These are phyloP conservation scores for Sporothrix pallida DNA, from an alignment of 2,329 filamentous ascomycete species.

Conservation along the genomic window DNA sequence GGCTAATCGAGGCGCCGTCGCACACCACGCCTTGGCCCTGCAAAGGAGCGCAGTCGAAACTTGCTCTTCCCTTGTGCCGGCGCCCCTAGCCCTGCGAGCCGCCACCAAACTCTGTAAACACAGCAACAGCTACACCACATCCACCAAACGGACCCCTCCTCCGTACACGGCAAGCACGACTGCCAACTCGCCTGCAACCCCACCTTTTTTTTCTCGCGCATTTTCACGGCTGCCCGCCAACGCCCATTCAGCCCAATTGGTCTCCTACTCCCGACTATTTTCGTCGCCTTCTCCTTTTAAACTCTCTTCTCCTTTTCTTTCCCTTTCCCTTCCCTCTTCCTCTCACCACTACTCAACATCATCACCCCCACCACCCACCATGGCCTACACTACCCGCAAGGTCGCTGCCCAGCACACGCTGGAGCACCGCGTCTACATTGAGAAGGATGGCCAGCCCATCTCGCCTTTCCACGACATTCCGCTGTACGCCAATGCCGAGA, in stretches of 20 bases:
- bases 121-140: neutral
- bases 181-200: slow-evolving; percentile 25
- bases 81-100: slow-evolving; percentile 15
- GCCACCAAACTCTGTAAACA: neutral
- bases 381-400: slow-evolving; percentile 83
- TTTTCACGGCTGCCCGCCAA: slow-evolving; percentile 27
- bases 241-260: slow-evolving; percentile 4
- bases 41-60: neutral
- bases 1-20: slow-evolving; percentile 11
- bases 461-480: slow-evolving; percentile 99
- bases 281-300: slow-evolving; percentile 1
- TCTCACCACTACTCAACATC: slow-evolving; percentile 34
- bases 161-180: slow-evolving; percentile 12
- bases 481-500: slow-evolving; percentile 94
- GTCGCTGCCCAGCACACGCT: slow-evolving; percentile 88
- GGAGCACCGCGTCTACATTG: slow-evolving; percentile 96
- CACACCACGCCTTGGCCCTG: slow-evolving; percentile 10
- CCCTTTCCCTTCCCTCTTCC: slow-evolving; percentile 33
- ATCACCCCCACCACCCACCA: slow-evolving; percentile 43
- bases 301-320: slow-evolving; percentile 30
- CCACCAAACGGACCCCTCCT: slow-evolving; percentile 11
- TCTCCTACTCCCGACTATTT: neutral
- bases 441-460: slow-evolving; percentile 93
- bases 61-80: slow-evolving; percentile 24
- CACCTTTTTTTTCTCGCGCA: slow-evolving; percentile 33